These are phyloP conservation scores for Primulina eburnea DNA, from an alignment of 257 asterid genomes.

Conservation along the genomic window DNA sequence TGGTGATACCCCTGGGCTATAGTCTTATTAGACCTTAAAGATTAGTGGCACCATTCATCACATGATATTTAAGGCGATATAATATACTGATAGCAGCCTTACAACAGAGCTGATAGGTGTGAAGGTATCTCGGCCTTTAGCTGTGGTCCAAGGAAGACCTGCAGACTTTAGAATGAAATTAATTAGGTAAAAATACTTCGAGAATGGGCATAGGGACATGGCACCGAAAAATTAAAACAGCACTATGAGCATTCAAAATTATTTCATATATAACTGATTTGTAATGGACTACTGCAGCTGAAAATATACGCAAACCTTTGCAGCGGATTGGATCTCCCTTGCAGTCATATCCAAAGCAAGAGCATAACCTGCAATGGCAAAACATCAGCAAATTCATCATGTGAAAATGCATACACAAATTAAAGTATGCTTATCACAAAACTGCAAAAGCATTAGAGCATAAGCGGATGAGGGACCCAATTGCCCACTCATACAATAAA, in stretches of 20 bases:
- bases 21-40: neutral
- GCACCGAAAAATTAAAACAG: neutral
- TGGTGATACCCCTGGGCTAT: neutral
- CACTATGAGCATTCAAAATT: neutral
- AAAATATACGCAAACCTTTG: conserved; percentile 56
- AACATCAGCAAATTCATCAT: neutral
- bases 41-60: conserved; percentile 15
- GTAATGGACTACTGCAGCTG: no score
- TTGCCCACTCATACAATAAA: neutral
- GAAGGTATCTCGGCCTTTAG: conserved; percentile 98
- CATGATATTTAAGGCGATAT: conserved; percentile 7
- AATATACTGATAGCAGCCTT: conserved; percentile 35
- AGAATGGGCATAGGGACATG: neutral
- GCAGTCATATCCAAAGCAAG: conserved; percentile 99
- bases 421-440: neutral
- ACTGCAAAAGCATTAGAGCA: neutral
- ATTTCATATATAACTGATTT: neutral
- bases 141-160: conserved; percentile 98
- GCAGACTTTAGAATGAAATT: conserved; percentile 64
- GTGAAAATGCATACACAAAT: neutral
- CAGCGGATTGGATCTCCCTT: conserved; percentile 83
- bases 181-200: conserved; percentile 16
- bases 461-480: neutral
- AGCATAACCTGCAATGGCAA: conserved; percentile 71
- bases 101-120: conserved; percentile 94